Conservation (phyloP, 208 protist species). For the Blechomonas ayalai region DNA sequence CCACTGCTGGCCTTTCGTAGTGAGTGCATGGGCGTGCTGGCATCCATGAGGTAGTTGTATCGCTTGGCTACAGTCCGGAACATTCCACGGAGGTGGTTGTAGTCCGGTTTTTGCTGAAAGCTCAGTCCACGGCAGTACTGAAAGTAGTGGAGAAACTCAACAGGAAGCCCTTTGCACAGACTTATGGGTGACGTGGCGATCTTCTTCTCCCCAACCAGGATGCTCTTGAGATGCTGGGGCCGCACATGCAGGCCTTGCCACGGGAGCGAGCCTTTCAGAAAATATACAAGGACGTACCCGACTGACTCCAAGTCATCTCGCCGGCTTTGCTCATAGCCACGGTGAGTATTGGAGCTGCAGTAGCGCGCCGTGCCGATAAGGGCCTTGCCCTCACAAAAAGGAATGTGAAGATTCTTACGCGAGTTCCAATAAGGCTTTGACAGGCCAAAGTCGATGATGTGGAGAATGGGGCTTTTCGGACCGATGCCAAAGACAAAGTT, state of each 20-base stretch:
- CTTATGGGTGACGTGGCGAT: constrained; percentile 54
- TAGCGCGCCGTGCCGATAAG: constrained; percentile 99
- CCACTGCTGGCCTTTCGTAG: neutral
- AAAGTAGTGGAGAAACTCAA: constrained; percentile 60
- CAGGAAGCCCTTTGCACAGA: constrained; percentile 58
- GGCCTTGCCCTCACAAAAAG: constrained; percentile 97
- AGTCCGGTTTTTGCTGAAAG: constrained; percentile 78
- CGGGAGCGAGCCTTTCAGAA: constrained; percentile 84
- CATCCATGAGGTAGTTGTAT: constrained; percentile 17
- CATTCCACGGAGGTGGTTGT: constrained; percentile 62
- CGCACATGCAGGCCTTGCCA: constrained; percentile 90
- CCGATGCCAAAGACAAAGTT: constrained; percentile 81
- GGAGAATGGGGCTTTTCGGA: constrained; percentile 64
- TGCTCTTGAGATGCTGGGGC: constrained; percentile 67
- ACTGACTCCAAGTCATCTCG: constrained; percentile 93
- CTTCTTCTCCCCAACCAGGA: constrained; percentile 82
- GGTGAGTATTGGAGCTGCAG: constrained; percentile 98
- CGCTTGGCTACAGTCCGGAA: constrained; percentile 40
- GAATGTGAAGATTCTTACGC: constrained; percentile 94
- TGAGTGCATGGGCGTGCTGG: no score
- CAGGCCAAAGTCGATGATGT: constrained; percentile 98
- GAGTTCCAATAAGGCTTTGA: constrained; percentile 97
- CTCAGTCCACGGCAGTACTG: constrained; percentile 66
- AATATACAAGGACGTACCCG: constrained; percentile 92
- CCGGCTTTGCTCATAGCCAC: constrained; percentile 95